Conservation (phyloP, 148 eudicot species). For the Hydrangea macrophylla region DNA sequence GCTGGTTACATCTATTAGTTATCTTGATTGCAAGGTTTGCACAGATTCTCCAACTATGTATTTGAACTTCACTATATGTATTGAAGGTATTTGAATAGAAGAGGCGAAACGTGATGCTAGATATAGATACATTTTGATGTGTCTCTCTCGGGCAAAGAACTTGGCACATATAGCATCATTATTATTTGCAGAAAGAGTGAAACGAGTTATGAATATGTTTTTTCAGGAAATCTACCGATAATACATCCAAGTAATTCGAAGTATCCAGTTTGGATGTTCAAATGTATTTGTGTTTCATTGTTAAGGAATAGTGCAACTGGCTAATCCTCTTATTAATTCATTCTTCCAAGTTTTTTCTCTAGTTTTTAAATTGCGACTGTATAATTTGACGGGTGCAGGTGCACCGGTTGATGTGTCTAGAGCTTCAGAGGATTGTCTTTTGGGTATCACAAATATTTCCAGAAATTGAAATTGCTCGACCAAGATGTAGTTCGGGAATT, state of each 20-base stretch:
- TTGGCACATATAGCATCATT: not conserved
- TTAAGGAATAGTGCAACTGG: not conserved
- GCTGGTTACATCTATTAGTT: not conserved
- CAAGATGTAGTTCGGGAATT: conserved; percentile 5
- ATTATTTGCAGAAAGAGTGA: too few species aligned
- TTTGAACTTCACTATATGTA: too few species aligned
- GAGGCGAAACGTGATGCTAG: not conserved
- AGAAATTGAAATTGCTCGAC: conserved; percentile 7
- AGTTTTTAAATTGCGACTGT: not conserved
- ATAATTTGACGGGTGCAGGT: not conserved
- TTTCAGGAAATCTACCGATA: not conserved
- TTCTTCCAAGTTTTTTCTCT: not conserved
- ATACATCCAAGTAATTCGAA: not conserved
- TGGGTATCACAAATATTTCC: not conserved
- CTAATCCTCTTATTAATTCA: too few species aligned
- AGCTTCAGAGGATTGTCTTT: not conserved
- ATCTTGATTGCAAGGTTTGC: not conserved
- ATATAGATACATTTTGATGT: not conserved
- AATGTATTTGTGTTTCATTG: not conserved
- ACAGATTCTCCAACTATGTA: not conserved
- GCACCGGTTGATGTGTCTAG: conserved; percentile 2
- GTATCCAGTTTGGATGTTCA: not conserved
- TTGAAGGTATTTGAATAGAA: not conserved
- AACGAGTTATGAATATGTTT: not conserved
- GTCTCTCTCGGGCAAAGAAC: not conserved